Evolutionary conservation across 2,329 filamentous ascomycete species (phyloP).

Genomic region (Trichophyton benhamiae): DNA sequence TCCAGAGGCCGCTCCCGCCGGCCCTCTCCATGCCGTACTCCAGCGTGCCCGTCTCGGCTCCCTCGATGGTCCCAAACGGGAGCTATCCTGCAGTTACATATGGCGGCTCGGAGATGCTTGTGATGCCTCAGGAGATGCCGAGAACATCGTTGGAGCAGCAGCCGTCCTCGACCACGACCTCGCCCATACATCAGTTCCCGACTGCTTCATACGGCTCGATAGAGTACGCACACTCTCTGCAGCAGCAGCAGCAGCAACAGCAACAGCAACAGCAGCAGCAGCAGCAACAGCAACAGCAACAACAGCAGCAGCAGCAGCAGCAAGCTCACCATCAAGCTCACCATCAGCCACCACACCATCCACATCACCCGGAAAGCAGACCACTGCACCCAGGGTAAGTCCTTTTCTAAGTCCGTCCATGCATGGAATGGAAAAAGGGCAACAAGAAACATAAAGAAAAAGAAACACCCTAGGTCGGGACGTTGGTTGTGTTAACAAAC

Average conservation of each 20-base stretch:
- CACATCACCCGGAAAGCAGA: slow-evolving; percentile 39
- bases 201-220: slow-evolving; percentile 62
- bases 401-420: neutral
- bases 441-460: neutral
- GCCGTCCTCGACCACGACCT: slow-evolving; percentile 54
- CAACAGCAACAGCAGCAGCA: too few species aligned
- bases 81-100: slow-evolving; percentile 52
- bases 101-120: slow-evolving; percentile 54
- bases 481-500: neutral
- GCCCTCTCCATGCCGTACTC: slow-evolving; percentile 59
- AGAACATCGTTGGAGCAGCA: slow-evolving; percentile 62
- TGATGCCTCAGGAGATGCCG: slow-evolving; percentile 62
- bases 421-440: neutral
- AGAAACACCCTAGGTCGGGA: neutral
- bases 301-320: slow-evolving; percentile 30
- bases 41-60: slow-evolving; percentile 58
- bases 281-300: slow-evolving; percentile 31
- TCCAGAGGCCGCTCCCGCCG: slow-evolving; percentile 30
- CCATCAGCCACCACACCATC: slow-evolving; percentile 28
- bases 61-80: slow-evolving; percentile 58
- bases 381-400: slow-evolving; percentile 80
- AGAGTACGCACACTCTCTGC: slow-evolving; percentile 57
- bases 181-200: slow-evolving; percentile 55
- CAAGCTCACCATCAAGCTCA: slow-evolving; percentile 23
- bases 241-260: neutral